Percentiles rank a stretch among this genome's conserved stretches.
phyloP scores from a whole-genome alignment of 805 yeast genomes.

The Tetrapisispora iriomotensis region DNA sequence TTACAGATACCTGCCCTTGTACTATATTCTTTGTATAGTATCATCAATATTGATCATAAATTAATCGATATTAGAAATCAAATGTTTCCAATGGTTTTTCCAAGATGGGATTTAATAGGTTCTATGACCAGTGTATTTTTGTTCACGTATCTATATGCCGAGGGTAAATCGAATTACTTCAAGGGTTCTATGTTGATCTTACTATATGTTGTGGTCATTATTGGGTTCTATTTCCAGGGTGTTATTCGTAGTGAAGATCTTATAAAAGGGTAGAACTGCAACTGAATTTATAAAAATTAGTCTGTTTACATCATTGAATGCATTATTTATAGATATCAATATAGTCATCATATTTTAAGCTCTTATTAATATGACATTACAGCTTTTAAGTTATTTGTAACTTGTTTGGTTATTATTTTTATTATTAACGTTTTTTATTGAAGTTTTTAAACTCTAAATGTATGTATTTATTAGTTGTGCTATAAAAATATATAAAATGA shows the following conservation, averaged over 20 bases:
- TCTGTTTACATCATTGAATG: too few relatives aligned
- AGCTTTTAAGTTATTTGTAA: too few relatives aligned
- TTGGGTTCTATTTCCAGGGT: conserved; percentile 66
- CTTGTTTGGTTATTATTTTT: too few relatives aligned
- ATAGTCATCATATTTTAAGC: too few relatives aligned
- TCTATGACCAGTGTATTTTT: conserved; percentile 75
- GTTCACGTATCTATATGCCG: conserved; percentile 90
- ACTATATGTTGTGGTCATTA: conserved; percentile 60
- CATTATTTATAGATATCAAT: too few relatives aligned
- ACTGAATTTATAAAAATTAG: too few relatives aligned
- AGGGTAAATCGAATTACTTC: conserved; percentile 92
- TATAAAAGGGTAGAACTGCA: not conserved
- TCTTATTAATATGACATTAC: too few relatives aligned
- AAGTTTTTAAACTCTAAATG: too few relatives aligned
- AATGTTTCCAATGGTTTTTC: conserved; percentile 78
- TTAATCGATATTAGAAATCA: conserved; percentile 29
- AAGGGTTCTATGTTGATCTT: conserved; percentile 84
- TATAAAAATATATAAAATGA: not conserved
- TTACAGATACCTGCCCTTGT: conserved; percentile 89
- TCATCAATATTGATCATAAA: conserved; percentile 27
- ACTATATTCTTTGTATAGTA: conserved; percentile 53
- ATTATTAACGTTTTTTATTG: too few relatives aligned
- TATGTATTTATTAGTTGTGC: conserved; percentile 1
- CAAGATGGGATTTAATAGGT: conserved; percentile 90
- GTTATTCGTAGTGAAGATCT: conserved; percentile 11